These are phyloP conservation scores for Camelina neglecta DNA, from an alignment of 345 rosid genomes.

Conservation along the genomic window DNA sequence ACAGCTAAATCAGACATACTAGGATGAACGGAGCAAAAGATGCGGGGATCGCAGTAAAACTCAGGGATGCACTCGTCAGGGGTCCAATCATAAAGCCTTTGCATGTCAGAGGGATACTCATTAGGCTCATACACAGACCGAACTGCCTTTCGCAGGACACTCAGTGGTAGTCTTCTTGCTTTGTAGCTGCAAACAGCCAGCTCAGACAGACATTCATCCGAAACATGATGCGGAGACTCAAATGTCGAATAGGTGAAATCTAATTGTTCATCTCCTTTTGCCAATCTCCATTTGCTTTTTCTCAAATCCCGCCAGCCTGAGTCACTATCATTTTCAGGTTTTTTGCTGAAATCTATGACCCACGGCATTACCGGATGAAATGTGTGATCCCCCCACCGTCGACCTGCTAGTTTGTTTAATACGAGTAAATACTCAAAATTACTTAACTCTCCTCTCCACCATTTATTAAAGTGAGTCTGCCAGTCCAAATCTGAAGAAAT, in stretches of 20 bases:
- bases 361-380: slow-evolving; percentile 96
- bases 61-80: slow-evolving; percentile 99
- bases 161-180: slow-evolving; percentile 93
- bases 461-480: slow-evolving; percentile 64
- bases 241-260: slow-evolving; percentile 92
- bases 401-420: slow-evolving; percentile 82
- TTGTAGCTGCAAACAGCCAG: slow-evolving; percentile 98
- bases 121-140: slow-evolving; percentile 96
- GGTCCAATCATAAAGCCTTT: slow-evolving; percentile 95
- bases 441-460: slow-evolving; percentile 92
- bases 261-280: slow-evolving; percentile 96
- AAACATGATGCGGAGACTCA: slow-evolving; percentile 92
- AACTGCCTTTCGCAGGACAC: slow-evolving; percentile 83
- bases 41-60: slow-evolving; percentile 79
- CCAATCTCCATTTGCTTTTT: slow-evolving; percentile 95
- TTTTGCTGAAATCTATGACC: slow-evolving; percentile 89
- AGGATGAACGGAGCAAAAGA: slow-evolving; percentile 73
- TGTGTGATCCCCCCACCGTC: slow-evolving; percentile 96
- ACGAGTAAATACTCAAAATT: slow-evolving; percentile 88
- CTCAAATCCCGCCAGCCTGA: slow-evolving; percentile 90
- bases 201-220: slow-evolving; percentile 98
- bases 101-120: slow-evolving; percentile 95
- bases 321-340: slow-evolving; percentile 73
- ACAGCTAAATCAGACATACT: slow-evolving; percentile 93
- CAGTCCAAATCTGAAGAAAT: slow-evolving; percentile 64